A percentile compares a stretch with the other conserved stretches of the same genome.
These are phyloP conservation scores for Mortierella claussenii DNA, from an alignment of 192 early-diverging fungal species.

Conservation along the genomic window DNA sequence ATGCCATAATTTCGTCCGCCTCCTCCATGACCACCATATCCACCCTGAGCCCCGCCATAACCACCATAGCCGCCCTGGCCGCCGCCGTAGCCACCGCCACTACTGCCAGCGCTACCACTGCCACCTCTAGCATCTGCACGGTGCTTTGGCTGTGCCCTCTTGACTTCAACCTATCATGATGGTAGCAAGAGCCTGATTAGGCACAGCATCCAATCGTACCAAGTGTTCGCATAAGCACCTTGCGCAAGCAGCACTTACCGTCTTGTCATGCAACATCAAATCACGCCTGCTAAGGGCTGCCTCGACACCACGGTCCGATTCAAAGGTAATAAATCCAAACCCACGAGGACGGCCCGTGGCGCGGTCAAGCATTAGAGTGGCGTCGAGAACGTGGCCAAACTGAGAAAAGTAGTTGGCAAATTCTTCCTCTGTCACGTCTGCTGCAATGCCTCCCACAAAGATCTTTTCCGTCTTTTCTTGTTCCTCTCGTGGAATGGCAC, in stretches of 20 bases:
- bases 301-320: conserved; percentile 78
- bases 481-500: conserved; percentile 76
- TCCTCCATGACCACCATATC: conserved; percentile 32
- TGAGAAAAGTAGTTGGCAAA: conserved; percentile 87
- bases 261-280: conserved; percentile 76
- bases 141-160: conserved; percentile 76
- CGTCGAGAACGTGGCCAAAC: conserved; percentile 88
- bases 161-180: conserved; percentile 75
- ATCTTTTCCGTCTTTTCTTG: conserved; percentile 88
- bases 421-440: conserved; percentile 88
- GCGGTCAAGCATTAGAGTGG: conserved; percentile 87
- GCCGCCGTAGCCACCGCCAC: conserved; percentile 29
- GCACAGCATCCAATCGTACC: no score
- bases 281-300: conserved; percentile 76
- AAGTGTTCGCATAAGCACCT: no score
- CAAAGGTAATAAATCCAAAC: conserved; percentile 96
- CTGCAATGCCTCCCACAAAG: conserved; percentile 91
- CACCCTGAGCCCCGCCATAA: conserved; percentile 50
- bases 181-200: no score
- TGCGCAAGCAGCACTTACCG: conserved; percentile 60
- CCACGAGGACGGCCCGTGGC: conserved; percentile 89
- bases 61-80: conserved; percentile 47
- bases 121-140: conserved; percentile 37
- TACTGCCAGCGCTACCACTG: conserved; percentile 43
- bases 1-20: conserved; percentile 29